Base-by-base conservation (phyloP, 192 early-diverging fungal species). In the Funneliformis geosporum region DNA sequence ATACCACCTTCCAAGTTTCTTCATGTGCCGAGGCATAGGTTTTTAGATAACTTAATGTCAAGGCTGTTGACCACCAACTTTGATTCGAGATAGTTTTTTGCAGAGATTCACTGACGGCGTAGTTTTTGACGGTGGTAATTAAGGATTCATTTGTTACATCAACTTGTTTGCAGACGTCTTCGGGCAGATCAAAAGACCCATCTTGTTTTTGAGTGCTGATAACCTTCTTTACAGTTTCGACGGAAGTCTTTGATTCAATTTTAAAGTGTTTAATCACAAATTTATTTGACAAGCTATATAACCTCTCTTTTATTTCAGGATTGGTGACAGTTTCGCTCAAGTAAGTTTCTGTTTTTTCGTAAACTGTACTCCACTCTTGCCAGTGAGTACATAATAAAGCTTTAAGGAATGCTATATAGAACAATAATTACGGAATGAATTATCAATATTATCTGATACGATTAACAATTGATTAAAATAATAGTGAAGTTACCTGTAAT, bases 351-450 rank as follows among this genome's bases (percentile, higher is more conserved):
- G 33, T 39, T 14, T 67, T 78, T 18, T 2, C 12, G 40, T 68
- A 47, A 25, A 40, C 43, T 46, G 42, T 39, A 2, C 47, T 46
- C 76, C 76, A 78, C 47, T 78, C 76, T 21, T 33, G 18, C 1
- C 42, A 5, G 33, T 68, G 25, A 44, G 25, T 64, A 64, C 76
- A 78, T 33, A 78, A 47, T 38, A 78, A 43, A 33, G 33, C 47
- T 78, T 68, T 78, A 11, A 78, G 46, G 65, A 78, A 67, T 14
- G 76, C 66, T 43, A 43, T 78, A 27, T n/a, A n/a, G n/a, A 67
- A 11, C 28, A n/a, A n/a, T n/a, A n/a, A n/a, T n/a, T n/a, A n/a
- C n/a, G n/a, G n/a, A n/a, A n/a, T n/a, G n/a, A n/a, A n/a, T n/a
- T n/a, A n/a, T n/a, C n/a, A n/a, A n/a, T n/a, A n/a, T n/a, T n/a